These are phyloP conservation scores for Metarhizium rileyi DNA, from an alignment of 2,329 filamentous ascomycete species.

Conservation along the genomic window DNA sequence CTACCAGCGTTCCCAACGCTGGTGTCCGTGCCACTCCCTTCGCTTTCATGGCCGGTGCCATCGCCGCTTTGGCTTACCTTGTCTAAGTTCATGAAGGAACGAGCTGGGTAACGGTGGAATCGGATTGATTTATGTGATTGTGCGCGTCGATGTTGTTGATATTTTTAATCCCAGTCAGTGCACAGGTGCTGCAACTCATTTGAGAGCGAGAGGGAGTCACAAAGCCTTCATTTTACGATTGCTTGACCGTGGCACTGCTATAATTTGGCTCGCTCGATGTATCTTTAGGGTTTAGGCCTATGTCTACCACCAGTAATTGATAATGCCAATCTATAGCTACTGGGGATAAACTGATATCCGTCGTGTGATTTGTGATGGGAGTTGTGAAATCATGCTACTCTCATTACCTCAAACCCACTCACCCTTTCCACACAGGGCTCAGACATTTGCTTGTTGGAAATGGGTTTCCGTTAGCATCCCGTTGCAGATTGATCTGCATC, in stretches of 20 bases:
- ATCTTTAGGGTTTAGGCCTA: background rate
- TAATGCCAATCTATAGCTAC: background rate
- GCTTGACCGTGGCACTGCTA: background rate
- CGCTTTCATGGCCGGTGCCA: conserved; percentile 23
- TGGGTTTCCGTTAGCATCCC: no score
- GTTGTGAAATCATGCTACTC: no score
- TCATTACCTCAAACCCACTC: no score
- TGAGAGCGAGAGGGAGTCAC: background rate
- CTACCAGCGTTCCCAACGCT: conserved; percentile 4
- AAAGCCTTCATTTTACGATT: background rate
- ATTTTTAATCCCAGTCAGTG: background rate
- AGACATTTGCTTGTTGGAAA: no score
- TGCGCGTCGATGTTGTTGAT: background rate
- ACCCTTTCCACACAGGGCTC: no score
- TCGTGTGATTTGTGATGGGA: no score
- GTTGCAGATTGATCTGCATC: background rate
- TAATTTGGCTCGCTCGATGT: background rate
- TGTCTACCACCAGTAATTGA: background rate
- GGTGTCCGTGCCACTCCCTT: conserved; percentile 20
- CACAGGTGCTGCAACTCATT: background rate
- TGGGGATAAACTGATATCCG: background rate
- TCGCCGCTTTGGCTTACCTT: conserved; percentile 24
- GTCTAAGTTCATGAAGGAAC: conserved; percentile 13
- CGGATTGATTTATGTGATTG: background rate
- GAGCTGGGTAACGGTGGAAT: background rate